These are phyloP conservation scores for Bremia lactucae DNA, from an alignment of 352 stramenopile genomes.

Conservation along the genomic window DNA sequence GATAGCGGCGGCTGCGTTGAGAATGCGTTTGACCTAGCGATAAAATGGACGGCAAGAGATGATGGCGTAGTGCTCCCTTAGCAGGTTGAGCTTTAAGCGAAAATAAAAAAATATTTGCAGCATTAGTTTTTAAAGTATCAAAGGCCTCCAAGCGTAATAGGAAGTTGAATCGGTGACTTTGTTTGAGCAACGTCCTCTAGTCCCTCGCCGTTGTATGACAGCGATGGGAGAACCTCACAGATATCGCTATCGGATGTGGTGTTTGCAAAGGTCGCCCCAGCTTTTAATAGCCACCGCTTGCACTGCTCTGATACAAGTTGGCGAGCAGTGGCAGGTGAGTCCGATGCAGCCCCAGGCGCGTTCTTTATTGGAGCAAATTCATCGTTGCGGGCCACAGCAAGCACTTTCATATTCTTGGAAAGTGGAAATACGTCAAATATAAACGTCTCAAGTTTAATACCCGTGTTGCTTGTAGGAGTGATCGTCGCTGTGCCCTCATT, in stretches of 20 bases:
- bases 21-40: background rate
- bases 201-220: constrained; percentile 81
- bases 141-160: constrained; percentile 14
- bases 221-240: constrained; percentile 64
- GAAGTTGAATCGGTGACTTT: constrained; percentile 37
- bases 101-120: constrained; percentile 16
- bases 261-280: constrained; percentile 32
- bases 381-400: constrained; percentile 83
- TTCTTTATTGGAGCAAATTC: constrained; percentile 91
- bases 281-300: constrained; percentile 46
- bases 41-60: constrained; percentile 2
- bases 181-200: constrained; percentile 30
- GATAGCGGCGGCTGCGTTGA: constrained; percentile 10
- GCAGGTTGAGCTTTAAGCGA: constrained; percentile 16
- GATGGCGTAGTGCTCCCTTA: constrained; percentile 15
- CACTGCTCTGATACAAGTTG: constrained; percentile 46
- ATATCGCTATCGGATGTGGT: constrained; percentile 20
- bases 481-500: constrained; percentile 72
- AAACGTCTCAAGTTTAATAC: constrained; percentile 97
- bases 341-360: constrained; percentile 42
- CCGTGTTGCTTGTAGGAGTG: constrained; percentile 82
- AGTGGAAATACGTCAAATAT: constrained; percentile 99
- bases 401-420: constrained; percentile 87
- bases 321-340: constrained; percentile 75
- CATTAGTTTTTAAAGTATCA: background rate